Percentiles rank a stretch among this genome's conserved stretches.
phyloP scores from a whole-genome alignment of 805 yeast genomes.

The Candida sonorensis region DNA sequence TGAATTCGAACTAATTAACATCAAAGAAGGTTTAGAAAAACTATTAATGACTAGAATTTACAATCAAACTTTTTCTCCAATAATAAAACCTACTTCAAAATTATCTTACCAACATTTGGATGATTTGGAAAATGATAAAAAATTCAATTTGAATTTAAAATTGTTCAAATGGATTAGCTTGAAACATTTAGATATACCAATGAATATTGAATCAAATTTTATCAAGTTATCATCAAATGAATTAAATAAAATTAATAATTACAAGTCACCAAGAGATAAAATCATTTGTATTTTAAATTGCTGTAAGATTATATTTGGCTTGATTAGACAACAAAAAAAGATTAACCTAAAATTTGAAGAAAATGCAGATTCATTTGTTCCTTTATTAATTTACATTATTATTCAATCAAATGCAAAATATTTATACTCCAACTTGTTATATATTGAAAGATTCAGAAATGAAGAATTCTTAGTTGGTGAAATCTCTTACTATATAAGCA shows the following conservation, averaged over 20 bases:
- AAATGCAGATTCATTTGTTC: constrained; percentile 94
- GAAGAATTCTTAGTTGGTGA: constrained; percentile 78
- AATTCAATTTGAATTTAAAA: constrained; percentile 36
- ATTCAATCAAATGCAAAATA: constrained; percentile 58
- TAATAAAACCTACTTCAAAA: constrained; percentile 29
- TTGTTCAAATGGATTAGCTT: constrained; percentile 55
- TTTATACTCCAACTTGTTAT: constrained; percentile 72
- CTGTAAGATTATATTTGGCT: constrained; percentile 87
- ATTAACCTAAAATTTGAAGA: constrained; percentile 48
- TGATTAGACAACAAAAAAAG: constrained; percentile 52
- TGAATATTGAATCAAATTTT: constrained; percentile 44
- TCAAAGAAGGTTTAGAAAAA: constrained; percentile 89
- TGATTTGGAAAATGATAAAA: constrained; percentile 62
- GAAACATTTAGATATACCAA: constrained; percentile 69
- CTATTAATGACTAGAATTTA: constrained; percentile 84
- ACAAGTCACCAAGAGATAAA: constrained; percentile 92
- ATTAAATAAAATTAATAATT: constrained; percentile 68
- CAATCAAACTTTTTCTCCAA: constrained; percentile 71
- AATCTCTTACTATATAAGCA: constrained; percentile 82
- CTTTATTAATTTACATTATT: constrained; percentile 73
- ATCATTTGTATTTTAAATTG: constrained; percentile 85
- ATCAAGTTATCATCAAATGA: constrained; percentile 66
- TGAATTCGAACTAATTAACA: constrained; percentile 54
- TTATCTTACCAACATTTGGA: constrained; percentile 50
- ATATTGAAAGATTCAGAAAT: constrained; percentile 79